Evolutionary conservation across 805 yeast species (phyloP), one percentile per base, ranked within the genome.

Genomic region (Nakazawaea ernobii): DNA sequence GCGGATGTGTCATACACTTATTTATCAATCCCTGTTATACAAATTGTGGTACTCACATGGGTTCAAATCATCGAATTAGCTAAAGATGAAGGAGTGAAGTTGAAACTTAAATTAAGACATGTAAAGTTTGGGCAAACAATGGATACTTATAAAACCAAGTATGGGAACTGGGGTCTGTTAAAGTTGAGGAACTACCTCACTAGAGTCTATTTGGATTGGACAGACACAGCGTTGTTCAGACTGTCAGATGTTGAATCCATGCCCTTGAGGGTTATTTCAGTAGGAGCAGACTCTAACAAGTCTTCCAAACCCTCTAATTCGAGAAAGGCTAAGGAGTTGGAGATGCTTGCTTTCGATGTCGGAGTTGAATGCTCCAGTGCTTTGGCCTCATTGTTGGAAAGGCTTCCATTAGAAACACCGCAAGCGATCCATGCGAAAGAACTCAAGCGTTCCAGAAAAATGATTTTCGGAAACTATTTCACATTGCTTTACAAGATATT

Each of bases 401-500:
- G 73, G n/a, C 60, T 83, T 30, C 74, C 83, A 4, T 60, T 83
- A 38, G 91, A 82, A 48, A 71, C 75, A 26, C 83, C 77, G 32
- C 83, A 70, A 49, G 81, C 79, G 28, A 68, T 72, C 10, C 70
- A 72, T 44, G 82, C 75, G 46, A 69, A 67, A 15, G 86, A 81
- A 53, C 56, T 78, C 32, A 68, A 67, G 36, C 75, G 77, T 52
- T 74, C 80, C 32, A 78, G 75, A 55, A 78, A 78, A 29, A 76
- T 84, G 40, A 72, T 80, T 9, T 86, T 86, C 61, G 81, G 84
- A 4, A 82, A 82, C 51, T 84, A 82, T 56, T 86, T 84, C 62
- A 81, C 82, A 14, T 55, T 73, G 58, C 84, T 64, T 58, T 86
- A 76, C 58, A 70, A 77, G 56, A 69, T 77, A 26, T 63, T 77